Base-by-base conservation (phyloP, 2,329 filamentous ascomycete genomes). In the Rhynchosporium agropyri region DNA sequence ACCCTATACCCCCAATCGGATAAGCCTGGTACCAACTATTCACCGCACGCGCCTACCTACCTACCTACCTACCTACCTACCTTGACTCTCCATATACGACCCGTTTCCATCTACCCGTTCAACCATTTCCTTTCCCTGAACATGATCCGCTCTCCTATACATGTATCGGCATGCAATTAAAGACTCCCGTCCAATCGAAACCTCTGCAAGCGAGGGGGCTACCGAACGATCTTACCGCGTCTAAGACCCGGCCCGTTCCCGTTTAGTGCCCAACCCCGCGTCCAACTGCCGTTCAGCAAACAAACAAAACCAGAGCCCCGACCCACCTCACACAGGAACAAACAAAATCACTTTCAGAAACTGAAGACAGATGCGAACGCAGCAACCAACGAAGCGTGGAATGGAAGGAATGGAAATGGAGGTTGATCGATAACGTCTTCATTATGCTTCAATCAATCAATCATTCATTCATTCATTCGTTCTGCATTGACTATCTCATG, bases 401-500 rank as follows among this genome's bases (percentile, higher is more conserved):
- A 12, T 42, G 40, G 40, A 12, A 45, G n/a, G n/a, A 15, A 26
- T 15, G 7, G 5, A 46, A 26, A 46, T 10, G 3, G n/a, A 26
- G 5, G 5, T 28, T 46, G 26, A 57, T 46, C 40, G 15, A 29
- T 13, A 33, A 5, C 26, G 20, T 36, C 28, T 57, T 46, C 20
- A 8, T 45, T 40, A 10, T 33, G 20, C 20, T 20, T 29, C 26
- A 5, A 36, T 36, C 5, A 10, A 45, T 57, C 42, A 57, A 20
- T 29, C 26, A 5, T 2, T 36, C 5, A 10, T 33, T 57, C 42
- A 57, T 40, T 29, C 51, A 26, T 29, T 40, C 36, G 12, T 54
- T 54, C 20, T 40, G 51, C 38, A 54, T 54, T 57, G 54, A 57
- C 40, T 57, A 57, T n/a, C 20, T 57, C 54, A 57, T 57, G 38